Percentiles rank a stretch among this genome's conserved stretches.
These are phyloP conservation scores for Neocatenulostroma microsporum DNA, from an alignment of 2,329 filamentous ascomycete genomes.

Conservation along the genomic window DNA sequence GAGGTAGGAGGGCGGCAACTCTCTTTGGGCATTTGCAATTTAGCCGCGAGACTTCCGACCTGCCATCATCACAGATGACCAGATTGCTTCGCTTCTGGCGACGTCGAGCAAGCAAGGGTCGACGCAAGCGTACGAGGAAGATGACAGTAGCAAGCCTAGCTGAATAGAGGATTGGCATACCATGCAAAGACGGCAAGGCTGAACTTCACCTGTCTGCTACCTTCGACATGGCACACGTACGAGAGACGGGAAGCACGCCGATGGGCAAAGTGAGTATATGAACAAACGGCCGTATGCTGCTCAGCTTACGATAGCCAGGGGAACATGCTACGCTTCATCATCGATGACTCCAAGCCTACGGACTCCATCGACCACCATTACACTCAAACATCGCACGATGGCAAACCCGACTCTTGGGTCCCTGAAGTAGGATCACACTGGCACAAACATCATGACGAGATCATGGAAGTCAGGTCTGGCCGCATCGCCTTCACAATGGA, in stretches of 20 bases:
- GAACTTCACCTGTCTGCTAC: no score
- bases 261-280: background rate
- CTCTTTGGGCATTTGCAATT: no score
- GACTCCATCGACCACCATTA: slow-evolving; percentile 8
- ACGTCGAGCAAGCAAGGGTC: no score
- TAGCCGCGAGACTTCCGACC: no score
- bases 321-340: slow-evolving; percentile 10
- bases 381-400: slow-evolving; percentile 9
- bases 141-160: no score
- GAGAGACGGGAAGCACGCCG: background rate
- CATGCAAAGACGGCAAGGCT: no score
- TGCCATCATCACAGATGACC: no score
- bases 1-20: no score
- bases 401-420: slow-evolving; percentile 7
- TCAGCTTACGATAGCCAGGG: slow-evolving; percentile 4
- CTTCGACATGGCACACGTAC: no score
- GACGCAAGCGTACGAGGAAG: no score
- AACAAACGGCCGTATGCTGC: background rate
- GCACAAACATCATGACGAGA: slow-evolving; percentile 9
- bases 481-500: slow-evolving; percentile 11
- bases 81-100: no score
- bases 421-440: slow-evolving; percentile 11
- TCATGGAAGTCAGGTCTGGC: slow-evolving; percentile 7
- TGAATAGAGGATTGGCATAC: no score
- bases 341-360: slow-evolving; percentile 9